Evolutionary conservation across 495 filamentous ascomycete genomes (phyloP), one percentile per base, ranked within the genome.

Genomic region (Xylaria venustula): DNA sequence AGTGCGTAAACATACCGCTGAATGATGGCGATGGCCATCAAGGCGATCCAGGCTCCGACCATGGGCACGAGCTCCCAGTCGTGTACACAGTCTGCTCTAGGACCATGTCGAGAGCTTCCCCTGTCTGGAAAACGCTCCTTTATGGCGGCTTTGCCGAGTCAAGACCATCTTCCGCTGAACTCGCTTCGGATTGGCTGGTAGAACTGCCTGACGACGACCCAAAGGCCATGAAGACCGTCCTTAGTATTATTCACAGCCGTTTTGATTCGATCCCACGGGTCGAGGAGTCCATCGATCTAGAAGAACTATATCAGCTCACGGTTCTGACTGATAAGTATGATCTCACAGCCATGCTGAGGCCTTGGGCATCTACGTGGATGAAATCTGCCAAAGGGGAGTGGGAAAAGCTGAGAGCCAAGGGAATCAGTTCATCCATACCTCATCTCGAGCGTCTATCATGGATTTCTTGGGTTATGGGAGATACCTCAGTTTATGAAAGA

Each of bases 311-410:
- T 23, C 26, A 44, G 23, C 49, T 64, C 23, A 55, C 62, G 3
- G 51, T 64, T 25, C 34, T 60, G 34, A 60, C 56, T 28, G 51
- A 64, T 41, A 61, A 64, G 37, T 64, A 64, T 36, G 51, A 60
- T 25, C 62, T 64, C 19, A 60, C 62, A 22, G 34, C 19, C 15
- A 25, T 51, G 7, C 34, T 64, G 15, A 50, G 44, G n/a, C 62
- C 57, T 1, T 64, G 62, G 62, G 57, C 28, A 9, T 0, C n/a
- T 8, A 30, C 22, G 2, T 64, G 57, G 62, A 25, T 52, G 14
- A 53, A 26, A 3, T 26, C 17, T 52, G 40, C 44, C 3, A 14
- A 2, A 7, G 22, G 44, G 0, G 44, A 46, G 17, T n/a, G 15
- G 9, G 2, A 19, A 1, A 19, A 15, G 44, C n/a, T n/a, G n/a